Percentiles rank a stretch among this genome's conserved stretches.
phyloP scores from a whole-genome alignment of 805 yeast genomes.

The Scheffersomyces stipitis region DNA sequence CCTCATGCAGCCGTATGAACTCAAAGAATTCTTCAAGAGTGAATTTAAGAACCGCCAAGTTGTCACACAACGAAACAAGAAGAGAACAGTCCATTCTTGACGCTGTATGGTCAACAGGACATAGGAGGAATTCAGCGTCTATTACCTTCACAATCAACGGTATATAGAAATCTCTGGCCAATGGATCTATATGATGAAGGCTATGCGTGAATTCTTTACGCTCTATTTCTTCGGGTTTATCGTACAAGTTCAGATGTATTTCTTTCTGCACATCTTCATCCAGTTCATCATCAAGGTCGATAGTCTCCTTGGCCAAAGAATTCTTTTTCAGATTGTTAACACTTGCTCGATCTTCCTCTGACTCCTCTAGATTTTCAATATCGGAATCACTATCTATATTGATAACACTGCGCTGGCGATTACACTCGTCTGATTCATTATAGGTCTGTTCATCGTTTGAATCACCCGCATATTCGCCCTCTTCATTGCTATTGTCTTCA shows the following conservation, averaged over 20 bases:
- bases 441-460: too few species aligned
- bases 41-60: conserved; percentile 12
- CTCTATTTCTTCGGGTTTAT: not conserved
- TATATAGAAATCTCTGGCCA: not conserved
- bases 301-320: not conserved
- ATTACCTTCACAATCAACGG: conserved; percentile 25
- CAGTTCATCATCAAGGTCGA: not conserved
- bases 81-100: conserved; percentile 16
- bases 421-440: not conserved
- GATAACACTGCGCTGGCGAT: not conserved
- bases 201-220: not conserved
- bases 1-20: conserved; percentile 25
- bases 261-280: not conserved
- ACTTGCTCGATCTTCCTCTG: conserved; percentile 3
- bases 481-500: not conserved
- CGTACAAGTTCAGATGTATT: too few species aligned
- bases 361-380: conserved; percentile 26
- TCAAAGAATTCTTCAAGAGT: conserved; percentile 26
- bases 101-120: conserved; percentile 10
- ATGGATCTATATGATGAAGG: not conserved
- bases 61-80: conserved; percentile 27
- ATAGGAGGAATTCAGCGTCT: conserved; percentile 26
- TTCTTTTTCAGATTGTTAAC: too few species aligned
- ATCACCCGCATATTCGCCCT: too few species aligned
- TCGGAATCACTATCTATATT: conserved; percentile 24